Percentiles rank a stretch among this genome's conserved stretches.
Evolutionary conservation across 2,329 filamentous ascomycete genomes (phyloP).

Genomic region (Xylaria sp.): DNA sequence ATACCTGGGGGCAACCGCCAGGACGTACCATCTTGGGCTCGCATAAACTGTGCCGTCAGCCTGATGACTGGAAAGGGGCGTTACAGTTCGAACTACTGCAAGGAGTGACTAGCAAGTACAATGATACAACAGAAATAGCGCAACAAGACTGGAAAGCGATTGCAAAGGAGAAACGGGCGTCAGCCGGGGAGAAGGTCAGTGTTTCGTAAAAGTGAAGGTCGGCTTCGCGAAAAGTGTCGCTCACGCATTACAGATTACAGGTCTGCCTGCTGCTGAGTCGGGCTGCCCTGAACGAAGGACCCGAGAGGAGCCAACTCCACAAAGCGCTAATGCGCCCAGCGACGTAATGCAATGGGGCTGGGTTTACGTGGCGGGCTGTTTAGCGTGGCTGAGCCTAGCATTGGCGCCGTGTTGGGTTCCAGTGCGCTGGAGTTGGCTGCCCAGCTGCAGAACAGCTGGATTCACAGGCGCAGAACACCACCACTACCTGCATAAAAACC

Average conservation of each 20-base stretch:
- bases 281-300: not conserved
- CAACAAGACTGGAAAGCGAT: slow-evolving; percentile 17
- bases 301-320: slow-evolving; percentile 25
- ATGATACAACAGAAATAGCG: slow-evolving; percentile 13
- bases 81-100: slow-evolving; percentile 24
- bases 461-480: slow-evolving; percentile 1
- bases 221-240: slow-evolving; percentile 30
- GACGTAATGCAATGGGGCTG: slow-evolving; percentile 49
- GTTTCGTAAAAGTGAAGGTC: slow-evolving; percentile 22
- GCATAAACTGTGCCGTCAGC: slow-evolving; percentile 43
- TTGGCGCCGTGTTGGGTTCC: slow-evolving; percentile 21
- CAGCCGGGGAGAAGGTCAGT: slow-evolving; percentile 3
- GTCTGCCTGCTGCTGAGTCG: slow-evolving; percentile 18
- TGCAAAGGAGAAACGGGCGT: not conserved
- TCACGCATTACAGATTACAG: not conserved
- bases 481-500: not conserved
- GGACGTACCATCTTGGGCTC: slow-evolving; percentile 47
- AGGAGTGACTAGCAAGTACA: not conserved
- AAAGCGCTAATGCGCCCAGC: slow-evolving; percentile 42
- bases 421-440: slow-evolving; percentile 29
- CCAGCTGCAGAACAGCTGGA: slow-evolving; percentile 15
- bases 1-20: slow-evolving; percentile 4
- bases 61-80: slow-evolving; percentile 22
- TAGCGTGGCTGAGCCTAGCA: slow-evolving; percentile 33
- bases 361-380: slow-evolving; percentile 36